Conservation (phyloP, 768 basidiomycete genomes). For the Pleurotus tuoliensis region DNA sequence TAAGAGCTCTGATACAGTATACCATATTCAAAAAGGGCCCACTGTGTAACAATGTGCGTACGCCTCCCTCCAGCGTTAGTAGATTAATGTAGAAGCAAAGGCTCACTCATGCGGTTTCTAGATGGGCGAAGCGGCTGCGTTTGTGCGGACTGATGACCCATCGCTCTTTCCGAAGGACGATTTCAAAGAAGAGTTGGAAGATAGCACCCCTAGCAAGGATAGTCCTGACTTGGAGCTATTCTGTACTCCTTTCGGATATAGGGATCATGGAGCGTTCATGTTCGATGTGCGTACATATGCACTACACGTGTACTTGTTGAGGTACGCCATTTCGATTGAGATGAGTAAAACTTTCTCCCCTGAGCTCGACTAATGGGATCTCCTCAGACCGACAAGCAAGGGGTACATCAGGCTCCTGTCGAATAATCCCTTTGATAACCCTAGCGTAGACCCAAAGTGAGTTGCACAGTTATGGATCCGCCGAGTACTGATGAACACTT, state of each 20-base stretch:
- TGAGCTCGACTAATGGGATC: not conserved
- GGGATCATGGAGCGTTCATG: constrained; percentile 19
- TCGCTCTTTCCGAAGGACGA: constrained; percentile 37
- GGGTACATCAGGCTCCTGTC: constrained; percentile 38
- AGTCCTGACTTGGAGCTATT: constrained; percentile 50
- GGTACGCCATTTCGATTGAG: constrained; percentile 20
- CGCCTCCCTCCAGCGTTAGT: not conserved
- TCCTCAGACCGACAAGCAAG: constrained; percentile 35
- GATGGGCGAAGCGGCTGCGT: constrained; percentile 55
- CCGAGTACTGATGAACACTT: not conserved
- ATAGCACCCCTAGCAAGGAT: constrained; percentile 39
- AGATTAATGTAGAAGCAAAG: too few species aligned
- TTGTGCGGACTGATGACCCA: constrained; percentile 53
- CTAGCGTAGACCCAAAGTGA: constrained; percentile 42
- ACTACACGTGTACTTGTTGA: constrained; percentile 38
- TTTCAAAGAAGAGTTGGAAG: constrained; percentile 33
- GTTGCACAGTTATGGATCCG: not conserved
- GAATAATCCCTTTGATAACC: constrained; percentile 38
- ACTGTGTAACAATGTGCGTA: constrained; percentile 50
- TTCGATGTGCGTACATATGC: constrained; percentile 30
- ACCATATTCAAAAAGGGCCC: constrained; percentile 42
- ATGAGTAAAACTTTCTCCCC: too few species aligned
- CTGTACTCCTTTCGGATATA: constrained; percentile 38
- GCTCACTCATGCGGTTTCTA: constrained; percentile 11
- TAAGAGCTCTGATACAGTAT: constrained; percentile 38